Evolutionary conservation across 225 moss, liverwort and hornwort genomes (phyloP).

Genomic region (Marchantia paleacea): DNA sequence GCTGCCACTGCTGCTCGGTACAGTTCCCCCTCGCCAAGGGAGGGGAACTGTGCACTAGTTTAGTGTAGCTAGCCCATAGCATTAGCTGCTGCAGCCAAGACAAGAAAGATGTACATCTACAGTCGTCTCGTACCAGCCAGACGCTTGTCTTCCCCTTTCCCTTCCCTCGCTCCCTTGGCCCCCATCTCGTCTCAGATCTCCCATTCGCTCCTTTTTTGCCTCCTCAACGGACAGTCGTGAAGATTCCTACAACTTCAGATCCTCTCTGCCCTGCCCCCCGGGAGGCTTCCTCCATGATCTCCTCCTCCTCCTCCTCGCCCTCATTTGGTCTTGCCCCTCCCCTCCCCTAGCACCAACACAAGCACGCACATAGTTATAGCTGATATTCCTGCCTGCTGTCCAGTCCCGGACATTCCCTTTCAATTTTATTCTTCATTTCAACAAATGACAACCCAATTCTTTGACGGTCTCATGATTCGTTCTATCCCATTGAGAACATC

Average conservation of each 20-base stretch:
- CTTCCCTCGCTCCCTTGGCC: no score
- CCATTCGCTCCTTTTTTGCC: conserved; percentile 12
- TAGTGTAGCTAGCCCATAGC: conserved; percentile 4
- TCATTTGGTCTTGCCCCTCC: neutral
- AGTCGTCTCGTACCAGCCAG: conserved; percentile 13
- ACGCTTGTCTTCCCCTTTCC: neutral
- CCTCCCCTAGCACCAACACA: no score
- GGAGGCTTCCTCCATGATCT: no score
- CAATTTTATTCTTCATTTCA: no score
- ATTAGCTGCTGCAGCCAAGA: conserved; percentile 13
- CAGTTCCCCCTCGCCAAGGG: conserved; percentile 1
- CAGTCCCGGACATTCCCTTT: no score
- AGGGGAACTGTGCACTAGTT: conserved; percentile 6
- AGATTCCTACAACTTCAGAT: conserved; percentile 12
- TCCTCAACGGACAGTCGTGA: conserved; percentile 10
- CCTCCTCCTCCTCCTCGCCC: no score
- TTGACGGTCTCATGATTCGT: no score
- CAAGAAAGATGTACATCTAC: neutral
- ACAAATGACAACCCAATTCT: no score
- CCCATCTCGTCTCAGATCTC: neutral
- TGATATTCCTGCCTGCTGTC: no score
- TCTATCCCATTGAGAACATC: no score
- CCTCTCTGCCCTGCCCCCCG: neutral
- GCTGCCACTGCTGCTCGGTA: neutral
- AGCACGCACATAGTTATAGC: no score